phyloP scores from a whole-genome alignment of 495 filamentous ascomycete species.

The Baudoinia panamericana region DNA sequence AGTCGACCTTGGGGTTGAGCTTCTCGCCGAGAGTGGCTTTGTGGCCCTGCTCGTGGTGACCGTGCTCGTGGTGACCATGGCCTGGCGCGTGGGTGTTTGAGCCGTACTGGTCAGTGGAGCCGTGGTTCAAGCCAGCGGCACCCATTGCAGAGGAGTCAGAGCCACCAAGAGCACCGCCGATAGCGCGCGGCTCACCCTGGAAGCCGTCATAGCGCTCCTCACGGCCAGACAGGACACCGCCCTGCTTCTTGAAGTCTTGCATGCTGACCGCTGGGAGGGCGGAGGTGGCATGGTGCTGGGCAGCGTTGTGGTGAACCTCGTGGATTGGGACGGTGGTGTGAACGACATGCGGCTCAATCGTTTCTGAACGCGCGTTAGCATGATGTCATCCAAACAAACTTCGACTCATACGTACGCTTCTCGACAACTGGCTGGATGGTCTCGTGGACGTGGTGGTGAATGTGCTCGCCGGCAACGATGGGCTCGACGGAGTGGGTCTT shows the following conservation, averaged over 20 bases:
- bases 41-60: not conserved
- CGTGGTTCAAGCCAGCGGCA: conserved; percentile 4
- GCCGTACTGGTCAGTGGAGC: not conserved
- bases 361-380: conserved; percentile 30
- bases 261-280: conserved; percentile 47
- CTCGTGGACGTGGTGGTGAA: conserved; percentile 49
- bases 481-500: conserved; percentile 35
- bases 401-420: conserved; percentile 28
- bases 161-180: conserved; percentile 29
- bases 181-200: conserved; percentile 40
- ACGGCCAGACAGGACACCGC: conserved; percentile 41
- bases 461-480: conserved; percentile 44
- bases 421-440: conserved; percentile 53
- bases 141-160: conserved; percentile 2
- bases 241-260: conserved; percentile 45
- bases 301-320: conserved; percentile 42
- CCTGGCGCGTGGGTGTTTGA: conserved; percentile 1
- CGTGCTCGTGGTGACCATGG: not conserved
- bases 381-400: not conserved
- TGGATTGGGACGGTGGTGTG: conserved; percentile 57
- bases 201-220: conserved; percentile 43
- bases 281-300: conserved; percentile 44
- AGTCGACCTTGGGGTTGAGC: conserved; percentile 13
- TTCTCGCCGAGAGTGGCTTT: conserved; percentile 9
- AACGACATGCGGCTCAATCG: conserved; percentile 49